Percentiles rank a stretch among this genome's conserved stretches.
phyloP scores from a whole-genome alignment of 108 stramenopile genomes.

The Fragilaria radians region DNA sequence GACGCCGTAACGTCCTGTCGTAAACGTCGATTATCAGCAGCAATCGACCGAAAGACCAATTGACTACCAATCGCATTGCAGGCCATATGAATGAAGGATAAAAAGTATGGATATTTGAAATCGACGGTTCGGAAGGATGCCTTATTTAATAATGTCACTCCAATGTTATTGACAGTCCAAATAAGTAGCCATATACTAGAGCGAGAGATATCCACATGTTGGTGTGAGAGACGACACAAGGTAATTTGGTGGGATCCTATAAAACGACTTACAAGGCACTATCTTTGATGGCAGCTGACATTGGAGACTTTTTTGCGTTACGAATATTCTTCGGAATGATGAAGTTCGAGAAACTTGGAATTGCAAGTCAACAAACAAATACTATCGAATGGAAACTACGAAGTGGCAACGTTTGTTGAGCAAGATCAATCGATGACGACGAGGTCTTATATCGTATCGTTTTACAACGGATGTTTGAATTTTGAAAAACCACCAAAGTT shows the following conservation, averaged over 20 bases:
- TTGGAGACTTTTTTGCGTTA: too few relatives aligned
- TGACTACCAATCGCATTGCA: slow-evolving; percentile 55
- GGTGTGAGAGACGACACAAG: slow-evolving; percentile 2
- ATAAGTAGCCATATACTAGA: slow-evolving; percentile 46
- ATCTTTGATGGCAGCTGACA: neutral
- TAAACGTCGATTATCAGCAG: slow-evolving; percentile 6
- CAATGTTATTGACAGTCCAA: slow-evolving; percentile 78
- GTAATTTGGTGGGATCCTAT: too few relatives aligned
- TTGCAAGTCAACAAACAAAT: too few relatives aligned
- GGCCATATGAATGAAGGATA: slow-evolving; percentile 80
- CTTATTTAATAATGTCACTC: slow-evolving; percentile 84
- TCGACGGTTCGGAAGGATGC: slow-evolving; percentile 70
- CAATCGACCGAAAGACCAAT: slow-evolving; percentile 36
- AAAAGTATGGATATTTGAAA: slow-evolving; percentile 84
- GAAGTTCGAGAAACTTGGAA: too few relatives aligned
- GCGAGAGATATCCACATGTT: neutral
- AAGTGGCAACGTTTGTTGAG: too few relatives aligned
- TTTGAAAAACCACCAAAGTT: too few relatives aligned
- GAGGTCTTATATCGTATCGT: too few relatives aligned
- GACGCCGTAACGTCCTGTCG: slow-evolving; percentile 2
- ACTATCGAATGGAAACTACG: too few relatives aligned
- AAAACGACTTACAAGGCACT: neutral
- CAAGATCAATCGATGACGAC: too few relatives aligned
- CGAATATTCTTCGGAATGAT: too few relatives aligned
- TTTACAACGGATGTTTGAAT: too few relatives aligned